phyloP scores from a whole-genome alignment of 345 rosid genomes.

The Adansonia digitata region DNA sequence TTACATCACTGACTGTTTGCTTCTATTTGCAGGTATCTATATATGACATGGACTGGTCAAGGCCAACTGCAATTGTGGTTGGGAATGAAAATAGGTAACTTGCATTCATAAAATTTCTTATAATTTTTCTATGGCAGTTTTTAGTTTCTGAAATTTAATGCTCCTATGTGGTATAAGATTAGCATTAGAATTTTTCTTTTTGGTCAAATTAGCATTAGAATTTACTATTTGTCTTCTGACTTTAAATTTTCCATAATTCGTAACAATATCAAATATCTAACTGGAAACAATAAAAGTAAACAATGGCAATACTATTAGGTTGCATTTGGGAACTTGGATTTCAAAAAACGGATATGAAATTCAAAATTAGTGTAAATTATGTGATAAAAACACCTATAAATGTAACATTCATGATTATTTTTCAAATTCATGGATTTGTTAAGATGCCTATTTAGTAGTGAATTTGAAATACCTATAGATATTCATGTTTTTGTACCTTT shows the following conservation, averaged over 20 bases:
- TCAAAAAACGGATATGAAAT: no score
- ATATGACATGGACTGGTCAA: constrained; percentile 94
- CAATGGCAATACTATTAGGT: neutral
- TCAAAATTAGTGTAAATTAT: no score
- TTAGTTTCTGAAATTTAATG: neutral
- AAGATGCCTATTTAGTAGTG: no score
- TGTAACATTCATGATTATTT: no score
- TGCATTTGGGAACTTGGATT: no score
- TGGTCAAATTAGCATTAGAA: neutral
- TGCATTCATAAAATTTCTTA: neutral
- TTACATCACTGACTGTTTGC: neutral
- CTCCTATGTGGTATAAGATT: neutral
- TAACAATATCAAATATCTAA: neutral
- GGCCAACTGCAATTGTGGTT: constrained; percentile 88
- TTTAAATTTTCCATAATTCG: neutral
- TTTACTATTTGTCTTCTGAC: neutral
- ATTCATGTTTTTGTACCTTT: no score
- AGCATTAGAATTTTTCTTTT: neutral
- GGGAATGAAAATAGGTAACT: constrained; percentile 80
- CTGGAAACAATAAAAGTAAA: neutral
- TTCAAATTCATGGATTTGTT: no score
- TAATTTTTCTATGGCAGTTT: neutral
- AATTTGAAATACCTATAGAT: no score
- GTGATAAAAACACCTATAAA: no score
- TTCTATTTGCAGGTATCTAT: constrained; percentile 53